Conservation (phyloP, 2,329 filamentous ascomycete species). For the Penicillium brevicompactum region DNA sequence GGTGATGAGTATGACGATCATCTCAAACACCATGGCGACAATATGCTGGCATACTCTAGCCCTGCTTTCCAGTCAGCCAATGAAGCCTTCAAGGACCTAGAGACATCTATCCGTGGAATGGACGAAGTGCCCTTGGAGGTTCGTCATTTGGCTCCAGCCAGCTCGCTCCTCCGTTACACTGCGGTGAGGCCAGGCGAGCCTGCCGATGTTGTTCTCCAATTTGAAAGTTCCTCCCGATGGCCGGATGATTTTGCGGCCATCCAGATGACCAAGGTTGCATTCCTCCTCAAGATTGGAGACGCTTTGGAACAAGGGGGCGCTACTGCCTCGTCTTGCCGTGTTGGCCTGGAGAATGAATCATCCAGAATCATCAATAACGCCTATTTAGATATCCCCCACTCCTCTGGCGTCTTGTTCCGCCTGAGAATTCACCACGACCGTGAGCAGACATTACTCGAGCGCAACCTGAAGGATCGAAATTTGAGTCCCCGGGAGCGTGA, state of each 20-base stretch:
- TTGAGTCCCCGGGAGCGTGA: conserved; percentile 67
- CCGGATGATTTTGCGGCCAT: conserved; percentile 89
- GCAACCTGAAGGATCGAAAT: conserved; percentile 73
- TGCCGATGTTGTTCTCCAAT: conserved; percentile 81
- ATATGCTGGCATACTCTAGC: conserved; percentile 46
- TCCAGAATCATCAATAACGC: conserved; percentile 72
- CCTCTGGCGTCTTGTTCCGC: conserved; percentile 73
- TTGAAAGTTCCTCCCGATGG: conserved; percentile 92
- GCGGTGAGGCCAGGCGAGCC: conserved; percentile 52
- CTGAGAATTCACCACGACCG: conserved; percentile 87
- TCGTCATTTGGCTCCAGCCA: conserved; percentile 74
- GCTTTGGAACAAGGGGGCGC: conserved; percentile 67
- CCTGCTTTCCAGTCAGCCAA: conserved; percentile 67
- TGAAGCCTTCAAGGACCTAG: conserved; percentile 71
- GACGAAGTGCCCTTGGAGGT: conserved; percentile 87
- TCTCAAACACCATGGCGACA: conserved; percentile 34
- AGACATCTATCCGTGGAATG: conserved; percentile 74
- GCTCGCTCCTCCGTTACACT: conserved; percentile 72
- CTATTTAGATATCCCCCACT: conserved; percentile 79
- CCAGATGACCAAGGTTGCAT: conserved; percentile 90
- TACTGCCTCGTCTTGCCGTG: conserved; percentile 60
- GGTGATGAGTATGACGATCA: conserved; percentile 54
- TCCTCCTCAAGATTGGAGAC: conserved; percentile 72
- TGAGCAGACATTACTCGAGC: conserved; percentile 77
- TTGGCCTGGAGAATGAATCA: conserved; percentile 79